Conservation (phyloP, 345 rosid genomes). For the Turritis glabra region DNA sequence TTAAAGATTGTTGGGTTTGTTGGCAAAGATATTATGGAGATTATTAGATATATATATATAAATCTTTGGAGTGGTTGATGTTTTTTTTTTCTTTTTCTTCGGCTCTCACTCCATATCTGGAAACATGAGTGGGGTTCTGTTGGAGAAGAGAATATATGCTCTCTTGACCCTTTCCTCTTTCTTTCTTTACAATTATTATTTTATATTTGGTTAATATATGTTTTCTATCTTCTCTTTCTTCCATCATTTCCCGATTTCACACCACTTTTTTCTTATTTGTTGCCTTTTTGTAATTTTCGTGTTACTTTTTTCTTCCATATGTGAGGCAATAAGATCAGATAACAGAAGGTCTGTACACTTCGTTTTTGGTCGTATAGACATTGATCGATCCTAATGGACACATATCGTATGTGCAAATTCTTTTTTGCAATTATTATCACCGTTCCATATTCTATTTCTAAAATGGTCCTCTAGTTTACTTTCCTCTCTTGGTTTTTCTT, state of each 20-base stretch:
- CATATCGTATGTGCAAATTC: conserved; percentile 5
- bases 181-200: conserved; percentile 39
- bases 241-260: conserved; percentile 35
- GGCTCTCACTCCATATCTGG: conserved; percentile 74
- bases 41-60: conserved; percentile 28
- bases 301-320: conserved; percentile 50
- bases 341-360: conserved; percentile 18
- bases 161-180: conserved; percentile 56
- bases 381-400: conserved; percentile 31
- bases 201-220: conserved; percentile 26
- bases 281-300: conserved; percentile 30
- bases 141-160: conserved; percentile 81
- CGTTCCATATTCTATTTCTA: not conserved
- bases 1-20: conserved; percentile 41
- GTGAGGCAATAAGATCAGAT: conserved; percentile 56
- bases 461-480: not conserved
- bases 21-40: conserved; percentile 32
- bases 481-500: conserved; percentile 8
- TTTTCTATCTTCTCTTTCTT: conserved; percentile 26
- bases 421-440: conserved; percentile 23
- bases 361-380: conserved; percentile 31
- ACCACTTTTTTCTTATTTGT: conserved; percentile 18
- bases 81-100: conserved; percentile 37
- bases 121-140: conserved; percentile 73
- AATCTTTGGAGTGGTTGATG: conserved; percentile 44